Percentiles rank a stretch among this genome's conserved stretches.
These are phyloP conservation scores for Mortierella sp. DNA, from an alignment of 371 early-diverging fungal genomes.

Conservation along the genomic window DNA sequence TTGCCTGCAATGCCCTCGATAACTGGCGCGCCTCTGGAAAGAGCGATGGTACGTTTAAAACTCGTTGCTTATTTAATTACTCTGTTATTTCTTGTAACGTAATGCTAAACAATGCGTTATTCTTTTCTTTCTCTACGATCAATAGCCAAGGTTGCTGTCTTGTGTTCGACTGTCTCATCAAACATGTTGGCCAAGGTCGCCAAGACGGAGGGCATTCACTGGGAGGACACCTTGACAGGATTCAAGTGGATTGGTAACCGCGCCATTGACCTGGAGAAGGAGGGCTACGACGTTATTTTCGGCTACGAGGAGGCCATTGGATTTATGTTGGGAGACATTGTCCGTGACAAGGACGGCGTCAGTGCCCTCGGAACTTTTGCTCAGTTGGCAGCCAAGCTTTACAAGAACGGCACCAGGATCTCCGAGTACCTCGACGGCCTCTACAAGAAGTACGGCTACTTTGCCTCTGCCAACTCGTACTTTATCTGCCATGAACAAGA, in stretches of 20 bases:
- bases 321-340: slow-evolving; percentile 81
- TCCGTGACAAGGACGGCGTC: slow-evolving; percentile 90
- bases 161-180: slow-evolving; percentile 93
- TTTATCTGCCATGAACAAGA: slow-evolving; percentile 87
- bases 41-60: slow-evolving; percentile 58
- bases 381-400: slow-evolving; percentile 83
- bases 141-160: slow-evolving; percentile 77
- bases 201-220: slow-evolving; percentile 81
- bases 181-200: slow-evolving; percentile 88
- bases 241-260: slow-evolving; percentile 97
- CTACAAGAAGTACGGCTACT: slow-evolving; percentile 90
- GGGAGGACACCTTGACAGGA: slow-evolving; percentile 94
- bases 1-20: slow-evolving; percentile 82
- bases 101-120: background rate
- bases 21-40: slow-evolving; percentile 69
- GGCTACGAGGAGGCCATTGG: slow-evolving; percentile 98
- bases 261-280: slow-evolving; percentile 72
- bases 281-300: slow-evolving; percentile 79
- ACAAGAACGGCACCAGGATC: slow-evolving; percentile 73
- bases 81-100: background rate
- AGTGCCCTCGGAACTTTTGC: slow-evolving; percentile 87
- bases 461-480: slow-evolving; percentile 89
- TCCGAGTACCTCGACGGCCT: slow-evolving; percentile 77
- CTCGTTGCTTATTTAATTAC: background rate
- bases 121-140: background rate